Base-by-base conservation (phyloP, 257 asterid species). In the Pogostemon cablin region DNA sequence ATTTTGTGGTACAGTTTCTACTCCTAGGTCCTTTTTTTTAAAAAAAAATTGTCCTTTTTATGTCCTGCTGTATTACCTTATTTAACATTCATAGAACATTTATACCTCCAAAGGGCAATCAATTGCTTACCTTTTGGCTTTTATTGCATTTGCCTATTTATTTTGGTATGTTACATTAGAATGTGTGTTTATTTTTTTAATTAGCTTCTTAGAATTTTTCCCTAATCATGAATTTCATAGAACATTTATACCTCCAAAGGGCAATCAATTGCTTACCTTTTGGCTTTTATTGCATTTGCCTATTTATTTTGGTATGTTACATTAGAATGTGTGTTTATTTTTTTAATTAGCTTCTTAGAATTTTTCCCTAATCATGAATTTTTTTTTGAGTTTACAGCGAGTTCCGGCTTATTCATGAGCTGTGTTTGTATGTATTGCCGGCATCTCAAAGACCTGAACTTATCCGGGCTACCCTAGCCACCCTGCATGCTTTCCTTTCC, bases 381-480 rank as follows among this genome's bases (percentile, higher is more conserved):
- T 40, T 40, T 65, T 62, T 74, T 76, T 72, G 6, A 67, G 57
- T 79, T 53, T 77, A 47, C 96, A 95, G 99, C 49, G 98, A 95
- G 69, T 95, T 95, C 84, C 93, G 84, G 93, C 99, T 89, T 81
- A 86, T 95, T 78, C 99, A 91, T 12, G 98, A 88, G 87, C 76
- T 95, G 73, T 95, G 99, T 88, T 71, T 91, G 61, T 95, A 95
- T 72, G 96, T 91, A 52, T 80, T 95, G 72, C 83, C 98, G 9
- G 98, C 88, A 76, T 91, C 98, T 62, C 98, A 89, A 76, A 95
- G 98, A 80, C 84, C 95, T 5, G 99, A 93, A 83, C 99, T 93
- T 64, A 83, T 91, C 79, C 81, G 97, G 83, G 99, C 97, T 56
- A 95, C 99, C 9, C 78, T 95, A 74, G 95, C 91, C 54, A 95